Conservation (phyloP, 1,284 basidiomycete species). For the Moesziomyces antarcticus region DNA sequence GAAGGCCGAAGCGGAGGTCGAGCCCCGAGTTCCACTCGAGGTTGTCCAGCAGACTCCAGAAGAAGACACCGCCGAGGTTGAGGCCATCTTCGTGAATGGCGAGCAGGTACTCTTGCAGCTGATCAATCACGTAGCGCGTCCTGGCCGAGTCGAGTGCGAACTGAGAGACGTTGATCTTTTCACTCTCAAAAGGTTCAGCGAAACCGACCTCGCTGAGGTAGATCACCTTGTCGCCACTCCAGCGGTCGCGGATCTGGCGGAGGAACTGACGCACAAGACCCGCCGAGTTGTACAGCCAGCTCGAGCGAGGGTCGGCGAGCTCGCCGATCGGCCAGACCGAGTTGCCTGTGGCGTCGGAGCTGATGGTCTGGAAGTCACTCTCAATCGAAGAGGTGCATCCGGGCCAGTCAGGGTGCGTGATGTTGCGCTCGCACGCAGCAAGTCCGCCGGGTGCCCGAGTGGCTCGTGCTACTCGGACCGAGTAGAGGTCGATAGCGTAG, state of each 20-base stretch:
- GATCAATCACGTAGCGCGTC: slow-evolving; percentile 29
- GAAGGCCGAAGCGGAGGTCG: no score
- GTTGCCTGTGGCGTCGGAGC: no score
- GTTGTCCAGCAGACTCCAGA: slow-evolving; percentile 25
- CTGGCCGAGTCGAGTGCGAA: slow-evolving; percentile 35
- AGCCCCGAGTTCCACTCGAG: slow-evolving; percentile 3
- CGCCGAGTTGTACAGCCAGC: slow-evolving; percentile 46
- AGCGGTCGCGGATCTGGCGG: slow-evolving; percentile 12
- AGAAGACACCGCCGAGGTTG: slow-evolving; percentile 16
- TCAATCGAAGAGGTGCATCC: slow-evolving; percentile 2
- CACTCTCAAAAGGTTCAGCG: no score
- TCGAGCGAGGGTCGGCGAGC: slow-evolving; percentile 18
- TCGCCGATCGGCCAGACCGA: slow-evolving; percentile 1
- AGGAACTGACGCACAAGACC: slow-evolving; percentile 27
- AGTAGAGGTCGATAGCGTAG: not conserved
- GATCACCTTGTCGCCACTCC: slow-evolving; percentile 2
- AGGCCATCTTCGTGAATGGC: slow-evolving; percentile 31
- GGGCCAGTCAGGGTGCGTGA: slow-evolving; percentile 38
- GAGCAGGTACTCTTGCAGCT: slow-evolving; percentile 24
- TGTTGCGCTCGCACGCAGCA: slow-evolving; percentile 11
- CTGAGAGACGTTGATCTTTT: slow-evolving; percentile 14
- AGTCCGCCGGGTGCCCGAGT: not conserved
- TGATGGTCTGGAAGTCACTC: no score
- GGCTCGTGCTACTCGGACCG: not conserved
- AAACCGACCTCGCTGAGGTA: no score